Conservation (phyloP, 208 protist species). For the Acanthamoeba castellanii region DNA sequence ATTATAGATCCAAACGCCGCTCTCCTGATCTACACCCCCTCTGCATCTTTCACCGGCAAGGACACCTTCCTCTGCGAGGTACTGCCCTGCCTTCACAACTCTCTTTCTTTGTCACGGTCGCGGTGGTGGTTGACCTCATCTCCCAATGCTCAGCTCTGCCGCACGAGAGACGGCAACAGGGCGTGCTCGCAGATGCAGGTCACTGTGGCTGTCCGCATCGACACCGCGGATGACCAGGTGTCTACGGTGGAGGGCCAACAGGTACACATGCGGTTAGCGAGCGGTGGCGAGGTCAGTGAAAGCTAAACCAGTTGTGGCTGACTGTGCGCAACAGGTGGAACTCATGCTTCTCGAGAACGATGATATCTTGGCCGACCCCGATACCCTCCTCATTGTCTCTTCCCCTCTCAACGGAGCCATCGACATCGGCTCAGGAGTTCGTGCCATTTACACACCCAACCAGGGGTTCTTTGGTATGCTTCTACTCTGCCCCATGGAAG, state of each 20-base stretch:
- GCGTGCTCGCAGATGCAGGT: background rate
- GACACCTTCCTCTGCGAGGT: slow-evolving; percentile 48
- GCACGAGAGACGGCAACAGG: background rate
- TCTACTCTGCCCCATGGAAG: background rate
- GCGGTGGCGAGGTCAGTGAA: background rate
- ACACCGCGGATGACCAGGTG: slow-evolving; percentile 10
- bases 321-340: background rate
- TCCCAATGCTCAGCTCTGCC: background rate
- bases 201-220: slow-evolving; percentile 8
- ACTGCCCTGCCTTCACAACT: background rate
- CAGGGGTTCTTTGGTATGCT: background rate
- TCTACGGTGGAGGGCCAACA: background rate
- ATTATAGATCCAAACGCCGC: background rate
- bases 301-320: background rate
- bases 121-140: background rate
- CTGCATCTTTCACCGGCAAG: background rate
- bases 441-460: background rate
- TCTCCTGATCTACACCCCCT: background rate
- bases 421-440: background rate
- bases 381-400: background rate
- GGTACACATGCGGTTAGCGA: background rate
- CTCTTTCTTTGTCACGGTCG: too few species aligned
- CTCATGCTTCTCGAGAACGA: slow-evolving; percentile 9
- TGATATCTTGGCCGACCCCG: background rate
- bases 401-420: background rate